These are phyloP conservation scores for Carex littledalei DNA, from an alignment of 176 grass and related monocot species.

Conservation along the genomic window DNA sequence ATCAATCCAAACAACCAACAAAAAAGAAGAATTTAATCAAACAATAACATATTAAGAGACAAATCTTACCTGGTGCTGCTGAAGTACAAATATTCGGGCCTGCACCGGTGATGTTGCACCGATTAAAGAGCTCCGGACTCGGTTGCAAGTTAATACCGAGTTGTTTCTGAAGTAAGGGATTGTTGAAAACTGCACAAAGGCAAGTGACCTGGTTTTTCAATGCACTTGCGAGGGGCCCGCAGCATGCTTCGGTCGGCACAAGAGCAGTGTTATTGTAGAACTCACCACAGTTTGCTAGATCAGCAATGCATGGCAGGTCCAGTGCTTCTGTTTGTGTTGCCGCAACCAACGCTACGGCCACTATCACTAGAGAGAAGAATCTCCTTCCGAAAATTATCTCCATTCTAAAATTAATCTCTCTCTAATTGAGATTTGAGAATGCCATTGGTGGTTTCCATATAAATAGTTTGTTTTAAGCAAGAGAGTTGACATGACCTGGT, in stretches of 20 bases:
- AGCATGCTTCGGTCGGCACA: neutral
- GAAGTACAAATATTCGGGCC: neutral
- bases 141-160: neutral
- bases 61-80: slow-evolving; percentile 11
- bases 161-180: neutral
- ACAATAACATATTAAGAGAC: neutral
- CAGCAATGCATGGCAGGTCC: slow-evolving; percentile 11
- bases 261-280: slow-evolving; percentile 11
- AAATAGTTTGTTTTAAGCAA: neutral
- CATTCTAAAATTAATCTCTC: neutral
- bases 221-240: slow-evolving; percentile 12
- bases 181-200: slow-evolving; percentile 19
- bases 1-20: neutral
- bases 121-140: neutral
- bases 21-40: neutral
- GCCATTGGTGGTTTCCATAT: neutral
- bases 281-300: neutral
- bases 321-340: neutral
- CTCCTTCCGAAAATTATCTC: neutral
- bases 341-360: neutral
- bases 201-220: slow-evolving; percentile 1
- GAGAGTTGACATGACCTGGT: slow-evolving; percentile 1
- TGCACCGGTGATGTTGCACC: slow-evolving; percentile 24
- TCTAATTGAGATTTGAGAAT: neutral
- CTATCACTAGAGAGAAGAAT: neutral